Evolutionary conservation across 331 rosid species (phyloP), one percentile per base, ranked within the genome.

Genomic region (Ulmus americana): DNA sequence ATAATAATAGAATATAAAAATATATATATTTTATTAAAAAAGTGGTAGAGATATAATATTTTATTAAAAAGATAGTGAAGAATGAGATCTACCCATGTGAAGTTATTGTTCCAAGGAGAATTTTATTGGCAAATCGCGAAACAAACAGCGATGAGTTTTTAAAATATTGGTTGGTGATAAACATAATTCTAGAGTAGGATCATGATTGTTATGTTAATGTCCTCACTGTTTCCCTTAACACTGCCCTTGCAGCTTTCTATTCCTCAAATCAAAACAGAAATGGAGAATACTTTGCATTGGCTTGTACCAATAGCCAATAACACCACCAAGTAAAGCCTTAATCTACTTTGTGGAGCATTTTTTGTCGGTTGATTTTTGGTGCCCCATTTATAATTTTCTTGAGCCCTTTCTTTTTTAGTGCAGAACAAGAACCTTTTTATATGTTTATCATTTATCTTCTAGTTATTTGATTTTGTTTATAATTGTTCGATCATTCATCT

Each of bases 281-380:
- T 94, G 97, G 99, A 94, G 96, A 90, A 81, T 73, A 87, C 88
- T 5, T 80, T 94, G 80, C 87, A 81, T 61, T 94, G 99, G 99
- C 99, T 94, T 69, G 90, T 90, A 55, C 99, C 97, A 52, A 87
- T 94, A 71, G 97, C 96, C 6, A 59, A 86, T 52, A 94, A 85
- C 82, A 94, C 99, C 43, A 94, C 96, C 9, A 90, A 90, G 99
- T 94, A 90, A 70, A 69, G 72, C 70, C 64, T 16, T 65, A 41
- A 46, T 11, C 39, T 1, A 61, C 20, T 16, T 12, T 20, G 8
- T 18, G 50, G 38, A 42, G 35, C 6, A 43, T 43, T 43, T 61
- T 43, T 41, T 61, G 12, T 44, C 11, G 16, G 44, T 8, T 28
- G 61, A 11, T 13, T 1, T 56, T 43, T 56, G 44, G 18, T 56